These are phyloP conservation scores for Liriodendron chinense DNA, from an alignment of 164 flowering plant genomes.

Conservation along the genomic window DNA sequence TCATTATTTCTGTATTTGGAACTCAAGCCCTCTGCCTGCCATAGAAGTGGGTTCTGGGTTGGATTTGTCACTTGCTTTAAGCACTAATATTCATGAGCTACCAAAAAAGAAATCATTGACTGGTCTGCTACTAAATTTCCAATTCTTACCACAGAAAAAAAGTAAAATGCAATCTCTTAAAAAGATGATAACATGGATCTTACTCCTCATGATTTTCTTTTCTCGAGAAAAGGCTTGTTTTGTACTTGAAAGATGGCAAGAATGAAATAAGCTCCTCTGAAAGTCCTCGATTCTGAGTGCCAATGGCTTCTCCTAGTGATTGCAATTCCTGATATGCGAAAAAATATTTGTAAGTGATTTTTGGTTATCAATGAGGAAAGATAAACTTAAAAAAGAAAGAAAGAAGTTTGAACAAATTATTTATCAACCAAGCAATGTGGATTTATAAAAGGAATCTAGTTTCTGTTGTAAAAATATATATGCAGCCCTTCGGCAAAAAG, in stretches of 20 bases:
- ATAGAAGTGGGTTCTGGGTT: not conserved
- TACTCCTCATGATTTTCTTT: conserved; percentile 38
- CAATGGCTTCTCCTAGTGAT: conserved; percentile 35
- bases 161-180: not conserved
- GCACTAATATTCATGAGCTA: not conserved
- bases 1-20: no score
- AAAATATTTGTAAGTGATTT: not conserved
- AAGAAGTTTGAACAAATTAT: not conserved
- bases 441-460: no score
- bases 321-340: conserved; percentile 33
- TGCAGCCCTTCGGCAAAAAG: no score
- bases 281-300: conserved; percentile 36
- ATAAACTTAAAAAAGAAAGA: not conserved
- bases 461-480: no score
- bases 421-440: not conserved
- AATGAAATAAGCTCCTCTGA: conserved; percentile 38
- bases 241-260: conserved; percentile 35
- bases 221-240: conserved; percentile 35
- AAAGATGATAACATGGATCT: conserved; percentile 13
- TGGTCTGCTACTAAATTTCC: not conserved
- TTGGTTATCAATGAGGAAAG: not conserved
- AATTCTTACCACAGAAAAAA: not conserved
- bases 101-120: not conserved
- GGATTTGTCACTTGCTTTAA: not conserved
- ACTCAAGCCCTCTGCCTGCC: not conserved